These are phyloP conservation scores for Alternaria atra DNA, from an alignment of 2,329 filamentous ascomycete species.

Conservation along the genomic window DNA sequence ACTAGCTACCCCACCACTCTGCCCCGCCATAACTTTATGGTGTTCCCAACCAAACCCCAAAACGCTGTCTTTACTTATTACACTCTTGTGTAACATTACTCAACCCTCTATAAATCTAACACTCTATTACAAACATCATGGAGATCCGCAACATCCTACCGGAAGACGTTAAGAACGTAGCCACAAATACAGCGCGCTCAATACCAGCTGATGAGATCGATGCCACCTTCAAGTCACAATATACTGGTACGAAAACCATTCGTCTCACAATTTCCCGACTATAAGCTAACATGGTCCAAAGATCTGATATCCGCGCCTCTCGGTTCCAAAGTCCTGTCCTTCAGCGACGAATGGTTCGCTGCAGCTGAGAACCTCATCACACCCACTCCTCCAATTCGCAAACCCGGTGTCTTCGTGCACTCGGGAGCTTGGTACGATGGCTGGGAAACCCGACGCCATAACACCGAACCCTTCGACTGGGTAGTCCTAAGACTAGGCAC, in stretches of 20 bases:
- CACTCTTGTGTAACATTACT: background rate
- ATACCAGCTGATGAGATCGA: conserved; percentile 62
- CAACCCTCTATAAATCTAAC: background rate
- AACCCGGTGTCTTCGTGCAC: conserved; percentile 66
- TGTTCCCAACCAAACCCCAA: conserved; percentile 6
- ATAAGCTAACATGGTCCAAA: conserved; percentile 27
- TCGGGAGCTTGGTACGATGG: conserved; percentile 72
- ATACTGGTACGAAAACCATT: conserved; percentile 53
- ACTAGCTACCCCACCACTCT: conserved; percentile 24
- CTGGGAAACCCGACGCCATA: conserved; percentile 71
- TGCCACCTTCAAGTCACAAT: conserved; percentile 63
- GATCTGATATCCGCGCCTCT: conserved; percentile 63
- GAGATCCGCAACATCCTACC: conserved; percentile 45
- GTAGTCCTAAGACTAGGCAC: conserved; percentile 68
- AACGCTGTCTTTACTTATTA: background rate
- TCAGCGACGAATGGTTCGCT: conserved; percentile 70
- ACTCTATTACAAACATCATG: conserved; percentile 26
- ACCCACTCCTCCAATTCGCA: conserved; percentile 64
- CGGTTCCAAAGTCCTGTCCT: conserved; percentile 62
- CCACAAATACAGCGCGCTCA: conserved; percentile 38
- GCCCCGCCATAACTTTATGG: conserved; percentile 19
- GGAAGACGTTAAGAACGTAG: conserved; percentile 42
- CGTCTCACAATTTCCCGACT: background rate
- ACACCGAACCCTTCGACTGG: conserved; percentile 66
- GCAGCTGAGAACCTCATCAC: conserved; percentile 67